A percentile compares a stretch with the other conserved stretches of the same genome.
Conservation (phyloP, 2,329 filamentous ascomycete genomes). For the Neofusicoccum cordaticola region DNA sequence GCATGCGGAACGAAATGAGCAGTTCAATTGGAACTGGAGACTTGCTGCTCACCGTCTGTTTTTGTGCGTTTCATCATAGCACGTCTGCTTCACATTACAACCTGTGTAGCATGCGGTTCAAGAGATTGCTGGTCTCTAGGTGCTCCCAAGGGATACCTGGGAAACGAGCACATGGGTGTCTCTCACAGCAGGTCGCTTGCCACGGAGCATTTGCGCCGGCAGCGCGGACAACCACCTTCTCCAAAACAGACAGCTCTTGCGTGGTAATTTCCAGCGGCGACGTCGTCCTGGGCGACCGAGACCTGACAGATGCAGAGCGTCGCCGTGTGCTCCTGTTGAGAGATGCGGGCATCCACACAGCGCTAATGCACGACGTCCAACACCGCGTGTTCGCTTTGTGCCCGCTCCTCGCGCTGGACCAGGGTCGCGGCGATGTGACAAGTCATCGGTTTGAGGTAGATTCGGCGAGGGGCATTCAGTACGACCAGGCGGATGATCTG, state of each 20-base stretch:
- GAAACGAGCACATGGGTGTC: no score
- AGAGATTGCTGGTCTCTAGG: no score
- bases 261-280: not conserved
- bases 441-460: not conserved
- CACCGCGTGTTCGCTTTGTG: slow-evolving; percentile 6
- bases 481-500: not conserved
- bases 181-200: no score
- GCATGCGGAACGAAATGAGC: no score
- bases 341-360: not conserved
- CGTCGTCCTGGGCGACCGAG: not conserved
- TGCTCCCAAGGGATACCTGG: no score
- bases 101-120: no score
- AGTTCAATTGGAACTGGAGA: no score
- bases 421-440: not conserved
- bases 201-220: no score
- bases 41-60: no score
- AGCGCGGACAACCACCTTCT: not conserved
- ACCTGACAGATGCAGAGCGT: not conserved
- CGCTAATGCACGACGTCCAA: slow-evolving; percentile 1
- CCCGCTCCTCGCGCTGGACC: not conserved
- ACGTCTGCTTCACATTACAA: no score
- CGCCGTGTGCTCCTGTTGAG: not conserved
- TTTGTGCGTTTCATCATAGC: no score
- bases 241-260: not conserved
- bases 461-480: not conserved